A percentile compares a stretch with the other conserved stretches of the same genome.
phyloP scores from a whole-genome alignment of 805 yeast species.

The Kuraishia borneana region DNA sequence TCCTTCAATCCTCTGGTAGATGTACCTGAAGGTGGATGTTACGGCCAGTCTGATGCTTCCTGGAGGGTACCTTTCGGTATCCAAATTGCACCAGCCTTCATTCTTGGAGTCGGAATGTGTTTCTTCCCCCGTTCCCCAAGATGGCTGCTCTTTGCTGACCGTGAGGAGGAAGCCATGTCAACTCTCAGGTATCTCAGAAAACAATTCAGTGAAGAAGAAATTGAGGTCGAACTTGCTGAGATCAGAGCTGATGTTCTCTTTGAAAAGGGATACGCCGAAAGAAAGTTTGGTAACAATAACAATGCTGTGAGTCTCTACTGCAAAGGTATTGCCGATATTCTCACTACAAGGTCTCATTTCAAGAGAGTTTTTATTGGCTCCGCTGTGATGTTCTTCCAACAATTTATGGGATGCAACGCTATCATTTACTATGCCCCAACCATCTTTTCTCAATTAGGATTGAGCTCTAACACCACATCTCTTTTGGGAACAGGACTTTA shows the following conservation, averaged over 20 bases:
- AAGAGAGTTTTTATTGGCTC: conserved; percentile 16
- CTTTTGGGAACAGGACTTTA: conserved; percentile 14
- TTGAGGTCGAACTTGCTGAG: conserved; percentile 44
- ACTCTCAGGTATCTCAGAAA: conserved; percentile 30
- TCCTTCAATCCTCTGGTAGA: conserved; percentile 14
- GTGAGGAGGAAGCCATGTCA: conserved; percentile 30
- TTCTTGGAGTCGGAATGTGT: conserved; percentile 26
- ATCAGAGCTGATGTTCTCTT: conserved; percentile 38
- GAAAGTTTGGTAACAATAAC: conserved; percentile 15
- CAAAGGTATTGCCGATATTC: conserved; percentile 32
- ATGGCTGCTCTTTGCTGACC: conserved; percentile 32
- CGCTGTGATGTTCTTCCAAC: conserved; percentile 13
- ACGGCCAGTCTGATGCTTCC: conserved; percentile 12
- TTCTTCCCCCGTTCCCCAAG: conserved; percentile 41
- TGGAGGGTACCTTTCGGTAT: conserved; percentile 35
- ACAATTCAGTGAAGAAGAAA: conserved; percentile 30
- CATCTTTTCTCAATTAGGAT: conserved; percentile 33
- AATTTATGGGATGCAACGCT: conserved; percentile 32
- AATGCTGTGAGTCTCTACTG: conserved; percentile 20
- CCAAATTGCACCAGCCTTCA: conserved; percentile 34
- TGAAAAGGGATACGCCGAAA: conserved; percentile 12
- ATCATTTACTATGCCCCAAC: conserved; percentile 35
- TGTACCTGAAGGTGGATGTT: conserved; percentile 13
- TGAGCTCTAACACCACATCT: conserved; percentile 15
- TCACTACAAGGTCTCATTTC: conserved; percentile 20